A percentile compares a stretch with the other conserved stretches of the same genome.
Conservation (phyloP, 1,284 basidiomycete genomes). For the Meira miltonrushii region DNA sequence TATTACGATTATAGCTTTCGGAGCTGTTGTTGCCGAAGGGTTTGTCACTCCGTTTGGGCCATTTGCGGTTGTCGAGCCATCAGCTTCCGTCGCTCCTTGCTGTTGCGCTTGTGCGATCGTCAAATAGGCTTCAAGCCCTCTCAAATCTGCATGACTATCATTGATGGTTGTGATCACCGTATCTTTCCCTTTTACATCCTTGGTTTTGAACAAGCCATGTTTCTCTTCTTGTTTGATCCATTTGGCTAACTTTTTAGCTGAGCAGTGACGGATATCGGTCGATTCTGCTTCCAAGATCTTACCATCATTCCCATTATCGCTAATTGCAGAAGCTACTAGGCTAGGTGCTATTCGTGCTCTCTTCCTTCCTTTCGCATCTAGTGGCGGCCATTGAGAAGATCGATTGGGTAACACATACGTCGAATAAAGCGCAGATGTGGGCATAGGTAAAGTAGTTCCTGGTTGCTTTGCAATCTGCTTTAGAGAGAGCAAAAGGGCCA, state of each 20-base stretch:
- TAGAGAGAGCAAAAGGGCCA: constrained; percentile 8
- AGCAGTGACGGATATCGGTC: constrained; percentile 5
- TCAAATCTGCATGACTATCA: constrained; percentile 8
- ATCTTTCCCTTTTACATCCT: constrained; percentile 13
- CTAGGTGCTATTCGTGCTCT: constrained; percentile 2
- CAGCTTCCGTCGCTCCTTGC: background rate
- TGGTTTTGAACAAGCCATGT: constrained; percentile 8
- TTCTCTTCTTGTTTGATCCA: constrained; percentile 15
- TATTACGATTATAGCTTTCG: constrained; percentile 1
- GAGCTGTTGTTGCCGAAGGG: background rate
- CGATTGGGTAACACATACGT: constrained; percentile 9
- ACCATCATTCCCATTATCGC: background rate
- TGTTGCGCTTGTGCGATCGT: constrained; percentile 4
- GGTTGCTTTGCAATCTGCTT: background rate
- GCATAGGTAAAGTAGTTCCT: background rate
- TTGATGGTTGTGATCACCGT: background rate
- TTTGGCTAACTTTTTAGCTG: constrained; percentile 12
- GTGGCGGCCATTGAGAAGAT: constrained; percentile 9
- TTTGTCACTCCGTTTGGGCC: background rate
- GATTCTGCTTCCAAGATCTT: background rate
- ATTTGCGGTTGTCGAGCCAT: background rate
- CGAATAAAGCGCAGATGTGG: constrained; percentile 5
- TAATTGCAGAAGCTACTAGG: background rate
- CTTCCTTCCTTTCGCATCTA: background rate
- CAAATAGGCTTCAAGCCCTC: background rate